A percentile compares a stretch with the other conserved stretches of the same genome.
phyloP scores from a whole-genome alignment of 768 basidiomycete genomes.

The Naganishia randhawae region DNA sequence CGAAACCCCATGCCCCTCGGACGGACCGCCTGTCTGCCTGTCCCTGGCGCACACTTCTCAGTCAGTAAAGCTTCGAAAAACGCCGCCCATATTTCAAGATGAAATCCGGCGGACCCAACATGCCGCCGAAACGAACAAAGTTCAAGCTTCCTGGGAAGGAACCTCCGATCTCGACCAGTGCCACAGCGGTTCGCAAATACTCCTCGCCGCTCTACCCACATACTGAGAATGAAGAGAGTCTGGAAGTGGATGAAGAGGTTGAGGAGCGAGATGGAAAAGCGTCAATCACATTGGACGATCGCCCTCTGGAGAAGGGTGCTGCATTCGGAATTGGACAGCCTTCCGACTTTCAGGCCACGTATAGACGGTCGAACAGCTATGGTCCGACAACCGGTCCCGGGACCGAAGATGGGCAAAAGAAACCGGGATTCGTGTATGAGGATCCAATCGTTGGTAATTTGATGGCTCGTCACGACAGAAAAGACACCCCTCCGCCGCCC shows the following conservation, averaged over 20 bases:
- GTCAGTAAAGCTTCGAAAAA: neutral
- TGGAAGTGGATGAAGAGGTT: constrained; percentile 17
- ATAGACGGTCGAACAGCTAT: neutral
- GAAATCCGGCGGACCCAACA: constrained; percentile 7
- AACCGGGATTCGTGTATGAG: constrained; percentile 1
- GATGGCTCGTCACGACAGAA: constrained; percentile 2
- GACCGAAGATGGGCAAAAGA: neutral
- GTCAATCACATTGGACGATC: neutral
- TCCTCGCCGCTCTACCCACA: constrained; percentile 22
- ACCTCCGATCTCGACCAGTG: constrained; percentile 20
- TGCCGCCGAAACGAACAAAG: constrained; percentile 5
- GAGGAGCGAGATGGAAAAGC: neutral
- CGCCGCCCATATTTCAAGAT: neutral
- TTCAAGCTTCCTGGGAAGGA: constrained; percentile 14
- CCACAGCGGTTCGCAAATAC: constrained; percentile 9
- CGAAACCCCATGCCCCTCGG: neutral
- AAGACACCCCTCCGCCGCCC: neutral
- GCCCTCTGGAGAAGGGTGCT: constrained; percentile 2
- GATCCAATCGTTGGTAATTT: neutral
- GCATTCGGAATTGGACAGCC: constrained; percentile 9
- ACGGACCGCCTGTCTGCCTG: neutral
- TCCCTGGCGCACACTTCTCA: neutral
- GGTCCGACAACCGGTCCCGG: neutral
- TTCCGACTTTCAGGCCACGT: neutral
- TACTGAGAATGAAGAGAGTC: constrained; percentile 19